Conservation (phyloP, 2,329 filamentous ascomycete species). For the Sclerotinia nivalis region DNA sequence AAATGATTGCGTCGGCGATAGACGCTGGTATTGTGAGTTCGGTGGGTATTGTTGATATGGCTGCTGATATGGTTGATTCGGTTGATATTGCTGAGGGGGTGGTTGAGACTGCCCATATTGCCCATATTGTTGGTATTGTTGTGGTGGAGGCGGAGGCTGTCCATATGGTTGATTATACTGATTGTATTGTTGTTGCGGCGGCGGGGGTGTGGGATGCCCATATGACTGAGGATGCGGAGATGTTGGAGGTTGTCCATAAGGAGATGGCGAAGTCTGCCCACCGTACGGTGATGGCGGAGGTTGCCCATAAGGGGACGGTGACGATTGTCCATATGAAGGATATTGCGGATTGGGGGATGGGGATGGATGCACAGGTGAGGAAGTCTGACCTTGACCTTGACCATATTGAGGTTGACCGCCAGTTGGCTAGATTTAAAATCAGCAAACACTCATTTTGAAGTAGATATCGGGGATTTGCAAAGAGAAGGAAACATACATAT, state of each 20-base stretch:
- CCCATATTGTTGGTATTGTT: conserved; percentile 10
- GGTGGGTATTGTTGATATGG: conserved; percentile 5
- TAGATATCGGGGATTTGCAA: not conserved
- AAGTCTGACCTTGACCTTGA: conserved; percentile 18
- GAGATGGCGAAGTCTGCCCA: not conserved
- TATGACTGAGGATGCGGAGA: conserved; percentile 16
- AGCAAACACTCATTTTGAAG: conserved; percentile 12
- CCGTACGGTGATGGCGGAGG: conserved; percentile 7
- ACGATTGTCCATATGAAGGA: not conserved
- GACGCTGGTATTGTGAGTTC: not conserved
- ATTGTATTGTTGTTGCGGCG: conserved; percentile 7
- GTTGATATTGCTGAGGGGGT: conserved; percentile 5
- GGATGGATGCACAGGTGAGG: conserved; percentile 12
- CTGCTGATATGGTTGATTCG: not conserved
- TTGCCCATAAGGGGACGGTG: conserved; percentile 3
- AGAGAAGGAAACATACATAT: conserved; percentile 16
- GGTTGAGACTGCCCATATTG: conserved; percentile 12
- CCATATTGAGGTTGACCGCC: conserved; percentile 18
- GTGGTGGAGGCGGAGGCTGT: conserved; percentile 9
- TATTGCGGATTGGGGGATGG: conserved; percentile 15
- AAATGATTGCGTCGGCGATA: not conserved
- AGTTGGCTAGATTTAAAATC: conserved; percentile 14
- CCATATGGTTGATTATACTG: conserved; percentile 11
- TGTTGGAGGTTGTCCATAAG: conserved; percentile 1
- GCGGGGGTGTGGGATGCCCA: not conserved